phyloP scores from a whole-genome alignment of 257 asterid genomes.

The Solanum acaule region DNA sequence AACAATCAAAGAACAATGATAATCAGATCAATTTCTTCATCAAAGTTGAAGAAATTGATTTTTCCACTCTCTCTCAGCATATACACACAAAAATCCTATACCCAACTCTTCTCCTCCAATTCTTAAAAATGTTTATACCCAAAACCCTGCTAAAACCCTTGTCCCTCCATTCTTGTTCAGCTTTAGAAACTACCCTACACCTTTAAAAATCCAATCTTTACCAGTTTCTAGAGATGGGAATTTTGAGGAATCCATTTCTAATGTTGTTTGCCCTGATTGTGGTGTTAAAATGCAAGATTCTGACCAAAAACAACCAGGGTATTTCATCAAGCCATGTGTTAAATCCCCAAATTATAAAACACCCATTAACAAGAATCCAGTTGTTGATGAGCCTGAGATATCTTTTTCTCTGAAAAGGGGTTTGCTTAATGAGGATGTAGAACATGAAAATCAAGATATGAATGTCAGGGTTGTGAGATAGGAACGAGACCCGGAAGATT shows the following conservation, averaged over 20 bases:
- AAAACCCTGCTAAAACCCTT: constrained; percentile 50
- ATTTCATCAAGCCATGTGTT: constrained; percentile 28
- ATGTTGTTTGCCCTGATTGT: constrained; percentile 67
- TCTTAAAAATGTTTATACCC: constrained; percentile 13
- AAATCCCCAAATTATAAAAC: constrained; percentile 39
- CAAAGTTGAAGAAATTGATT: constrained; percentile 46
- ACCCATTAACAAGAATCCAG: constrained; percentile 36
- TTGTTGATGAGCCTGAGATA: constrained; percentile 52
- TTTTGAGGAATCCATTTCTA: constrained; percentile 44
- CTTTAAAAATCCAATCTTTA: constrained; percentile 14
- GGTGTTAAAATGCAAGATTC: constrained; percentile 71
- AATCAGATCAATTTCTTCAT: constrained; percentile 34
- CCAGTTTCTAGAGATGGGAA: constrained; percentile 66
- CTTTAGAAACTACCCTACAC: constrained; percentile 31
- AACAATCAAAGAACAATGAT: constrained; percentile 30
- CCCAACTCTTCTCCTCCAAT: constrained; percentile 10
- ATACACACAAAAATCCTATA: constrained; percentile 15
- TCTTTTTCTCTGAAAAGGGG: constrained; percentile 57
- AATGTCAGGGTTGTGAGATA: too few species aligned
- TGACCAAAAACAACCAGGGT: constrained; percentile 68
- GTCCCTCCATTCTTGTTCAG: constrained; percentile 15
- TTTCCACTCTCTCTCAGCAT: constrained; percentile 21
- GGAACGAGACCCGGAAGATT: too few species aligned
- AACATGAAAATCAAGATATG: constrained; percentile 12
- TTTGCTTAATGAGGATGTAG: constrained; percentile 34